Conservation (phyloP, 2,329 filamentous ascomycete genomes). For the Alternaria solani region DNA sequence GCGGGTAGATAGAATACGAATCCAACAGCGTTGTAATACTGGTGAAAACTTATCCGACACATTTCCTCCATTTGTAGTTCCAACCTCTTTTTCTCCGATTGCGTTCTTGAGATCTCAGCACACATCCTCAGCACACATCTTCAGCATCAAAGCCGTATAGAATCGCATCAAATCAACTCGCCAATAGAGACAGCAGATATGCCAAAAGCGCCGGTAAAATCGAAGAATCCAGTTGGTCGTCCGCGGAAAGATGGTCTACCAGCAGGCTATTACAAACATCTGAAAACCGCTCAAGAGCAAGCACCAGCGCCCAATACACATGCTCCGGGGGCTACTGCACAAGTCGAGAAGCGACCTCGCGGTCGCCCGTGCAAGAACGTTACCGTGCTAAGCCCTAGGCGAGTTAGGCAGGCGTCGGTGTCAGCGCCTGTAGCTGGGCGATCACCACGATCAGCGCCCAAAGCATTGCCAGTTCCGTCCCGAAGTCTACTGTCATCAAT, state of each 20-base stretch:
- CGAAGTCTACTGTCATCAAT: not conserved
- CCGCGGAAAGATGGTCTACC: not conserved
- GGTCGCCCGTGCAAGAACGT: not conserved
- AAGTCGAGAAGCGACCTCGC: not conserved
- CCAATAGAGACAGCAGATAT: not conserved
- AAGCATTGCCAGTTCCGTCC: not conserved
- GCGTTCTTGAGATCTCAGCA: not conserved
- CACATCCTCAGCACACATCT: not conserved
- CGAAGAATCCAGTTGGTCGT: constrained; percentile 1
- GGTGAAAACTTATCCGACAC: not conserved
- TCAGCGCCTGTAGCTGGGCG: not conserved
- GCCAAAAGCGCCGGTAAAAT: not conserved
- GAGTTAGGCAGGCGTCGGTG: not conserved
- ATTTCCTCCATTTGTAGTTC: not conserved
- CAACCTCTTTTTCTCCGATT: not conserved
- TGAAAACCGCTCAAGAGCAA: not conserved
- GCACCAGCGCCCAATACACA: not conserved
- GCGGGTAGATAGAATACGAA: not conserved
- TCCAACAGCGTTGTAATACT: no score
- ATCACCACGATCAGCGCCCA: not conserved
- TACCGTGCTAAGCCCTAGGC: not conserved
- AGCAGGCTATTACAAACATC: constrained; percentile 1
- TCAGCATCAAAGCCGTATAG: not conserved
- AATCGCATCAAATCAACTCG: not conserved
- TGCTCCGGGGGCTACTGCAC: not conserved